Conservation (phyloP, 352 stramenopile species). For the Pilasporangium apinafurcum region DNA sequence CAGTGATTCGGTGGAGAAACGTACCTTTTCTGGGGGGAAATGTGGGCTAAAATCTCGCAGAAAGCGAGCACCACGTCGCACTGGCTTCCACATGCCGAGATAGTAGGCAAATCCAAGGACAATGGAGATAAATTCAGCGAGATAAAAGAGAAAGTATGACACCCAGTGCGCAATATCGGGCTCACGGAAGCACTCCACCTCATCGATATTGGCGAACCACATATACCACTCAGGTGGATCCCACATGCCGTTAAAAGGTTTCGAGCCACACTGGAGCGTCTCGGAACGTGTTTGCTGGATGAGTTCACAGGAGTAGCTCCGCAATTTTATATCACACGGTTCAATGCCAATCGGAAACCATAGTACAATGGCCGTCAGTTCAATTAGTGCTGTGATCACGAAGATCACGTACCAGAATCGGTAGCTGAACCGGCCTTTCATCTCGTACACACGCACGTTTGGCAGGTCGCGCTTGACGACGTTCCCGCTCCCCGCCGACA, state of each 20-base stretch:
- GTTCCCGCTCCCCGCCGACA: slow-evolving; percentile 60
- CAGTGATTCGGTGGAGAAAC: no score
- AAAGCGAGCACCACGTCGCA: slow-evolving; percentile 63
- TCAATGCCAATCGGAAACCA: slow-evolving; percentile 59
- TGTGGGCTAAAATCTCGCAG: slow-evolving; percentile 62
- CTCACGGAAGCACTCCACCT: slow-evolving; percentile 58
- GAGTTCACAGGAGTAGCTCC: slow-evolving; percentile 32
- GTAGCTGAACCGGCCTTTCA: slow-evolving; percentile 70
- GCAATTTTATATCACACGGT: slow-evolving; percentile 59
- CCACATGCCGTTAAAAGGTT: slow-evolving; percentile 73
- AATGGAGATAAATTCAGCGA: slow-evolving; percentile 71
- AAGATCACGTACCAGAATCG: slow-evolving; percentile 71
- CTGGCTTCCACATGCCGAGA: slow-evolving; percentile 74
- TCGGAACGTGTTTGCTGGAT: slow-evolving; percentile 50
- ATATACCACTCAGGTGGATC: slow-evolving; percentile 63
- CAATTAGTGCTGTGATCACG: slow-evolving; percentile 54
- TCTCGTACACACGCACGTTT: slow-evolving; percentile 71
- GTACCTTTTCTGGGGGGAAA: slow-evolving; percentile 43
- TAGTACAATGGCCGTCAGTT: slow-evolving; percentile 35
- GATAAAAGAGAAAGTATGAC: slow-evolving; percentile 67
- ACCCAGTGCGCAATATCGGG: slow-evolving; percentile 55
- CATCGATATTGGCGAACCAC: slow-evolving; percentile 47
- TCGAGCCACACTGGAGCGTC: slow-evolving; percentile 33
- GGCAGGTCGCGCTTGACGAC: slow-evolving; percentile 75
- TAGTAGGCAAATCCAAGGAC: slow-evolving; percentile 66